Base-by-base conservation (phyloP, 805 yeast species). In the Yarrowia sp. region DNA sequence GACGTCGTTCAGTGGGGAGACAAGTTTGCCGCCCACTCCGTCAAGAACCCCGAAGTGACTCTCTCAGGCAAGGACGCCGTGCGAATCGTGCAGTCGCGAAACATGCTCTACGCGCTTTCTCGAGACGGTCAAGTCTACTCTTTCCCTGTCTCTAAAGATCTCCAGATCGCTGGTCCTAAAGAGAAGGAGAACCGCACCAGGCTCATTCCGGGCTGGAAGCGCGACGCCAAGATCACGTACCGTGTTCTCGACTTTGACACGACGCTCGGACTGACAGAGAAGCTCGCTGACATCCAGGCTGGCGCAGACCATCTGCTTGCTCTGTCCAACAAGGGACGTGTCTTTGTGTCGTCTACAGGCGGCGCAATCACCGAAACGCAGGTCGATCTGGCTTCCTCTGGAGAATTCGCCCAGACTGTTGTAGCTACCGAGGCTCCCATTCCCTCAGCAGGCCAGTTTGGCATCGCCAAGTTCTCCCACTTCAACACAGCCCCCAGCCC, bases 231-330 rank as follows among this genome's bases (percentile, higher is more conserved):
- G 12, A 55, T 55, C 29, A 38, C 61, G 2, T 55, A 38, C 29
- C 19, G 47, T 8, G 38, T 19, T 9, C 38, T 55, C 16, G 61
- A 55, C 12, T 33, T 62, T 12, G 55, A 49, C 8, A 39, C 68
- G 3, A 58, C 69, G 14, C 65, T 74, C 19, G 68, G 68, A n/a
- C 68, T 69, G 59, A 80, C 81, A 36, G 90, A 87, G 65, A 77
- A 77, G 59, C 76, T 79, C 36, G 75, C 83, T 2, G 80, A 84
- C 36, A 75, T 86, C 46, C 74, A 79, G 36, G 72, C 81, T 3
- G 99, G 99, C 10, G 73, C 74, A 7, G 77, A 79, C 58, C 97
- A 94, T 73, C 68, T 92, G 9, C 78, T 88, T n/a, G 70, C 87
- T 4, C 70, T 88, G 36, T 79, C 90, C 0, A 74, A 78, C 38